phyloP scores from a whole-genome alignment of 2,329 filamentous ascomycete genomes.

The Calonectria naviculata region DNA sequence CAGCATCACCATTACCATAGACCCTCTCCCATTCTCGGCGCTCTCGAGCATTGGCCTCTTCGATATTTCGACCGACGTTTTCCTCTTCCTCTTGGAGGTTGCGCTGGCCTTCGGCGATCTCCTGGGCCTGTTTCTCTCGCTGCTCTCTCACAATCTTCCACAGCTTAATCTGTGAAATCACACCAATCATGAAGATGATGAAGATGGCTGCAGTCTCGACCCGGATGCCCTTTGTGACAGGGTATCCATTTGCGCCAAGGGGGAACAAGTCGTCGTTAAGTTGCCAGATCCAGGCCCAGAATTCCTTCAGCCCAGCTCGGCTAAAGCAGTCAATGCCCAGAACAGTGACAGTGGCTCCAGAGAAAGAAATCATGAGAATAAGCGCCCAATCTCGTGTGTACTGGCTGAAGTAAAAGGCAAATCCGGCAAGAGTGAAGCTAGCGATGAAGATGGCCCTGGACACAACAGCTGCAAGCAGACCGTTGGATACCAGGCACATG shows the following conservation, averaged over 20 bases:
- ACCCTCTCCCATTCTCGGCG: constrained; percentile 79
- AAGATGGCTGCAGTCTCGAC: constrained; percentile 86
- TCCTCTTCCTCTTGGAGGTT: constrained; percentile 74
- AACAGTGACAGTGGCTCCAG: constrained; percentile 81
- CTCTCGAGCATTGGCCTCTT: constrained; percentile 71
- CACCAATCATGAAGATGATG: constrained; percentile 78
- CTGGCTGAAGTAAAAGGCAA: constrained; percentile 81
- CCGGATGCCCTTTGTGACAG: constrained; percentile 85
- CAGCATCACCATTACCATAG: constrained; percentile 71
- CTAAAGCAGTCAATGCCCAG: constrained; percentile 93
- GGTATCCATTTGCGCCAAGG: constrained; percentile 80
- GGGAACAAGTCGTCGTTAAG: constrained; percentile 87
- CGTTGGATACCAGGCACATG: constrained; percentile 79
- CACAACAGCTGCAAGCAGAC: constrained; percentile 71
- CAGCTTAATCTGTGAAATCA: constrained; percentile 86
- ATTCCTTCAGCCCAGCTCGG: constrained; percentile 91
- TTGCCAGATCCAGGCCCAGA: constrained; percentile 92
- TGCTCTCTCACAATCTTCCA: constrained; percentile 83
- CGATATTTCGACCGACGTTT: constrained; percentile 74
- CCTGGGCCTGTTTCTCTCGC: constrained; percentile 63
- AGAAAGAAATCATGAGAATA: constrained; percentile 81
- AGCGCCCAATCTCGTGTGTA: constrained; percentile 83
- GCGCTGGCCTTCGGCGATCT: constrained; percentile 60
- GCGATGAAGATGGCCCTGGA: constrained; percentile 81
- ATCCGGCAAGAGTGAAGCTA: constrained; percentile 74